Evolutionary conservation across 2,329 filamentous ascomycete genomes (phyloP), one percentile per base, ranked within the genome.

Genomic region (Trichoderma arundinaceum): DNA sequence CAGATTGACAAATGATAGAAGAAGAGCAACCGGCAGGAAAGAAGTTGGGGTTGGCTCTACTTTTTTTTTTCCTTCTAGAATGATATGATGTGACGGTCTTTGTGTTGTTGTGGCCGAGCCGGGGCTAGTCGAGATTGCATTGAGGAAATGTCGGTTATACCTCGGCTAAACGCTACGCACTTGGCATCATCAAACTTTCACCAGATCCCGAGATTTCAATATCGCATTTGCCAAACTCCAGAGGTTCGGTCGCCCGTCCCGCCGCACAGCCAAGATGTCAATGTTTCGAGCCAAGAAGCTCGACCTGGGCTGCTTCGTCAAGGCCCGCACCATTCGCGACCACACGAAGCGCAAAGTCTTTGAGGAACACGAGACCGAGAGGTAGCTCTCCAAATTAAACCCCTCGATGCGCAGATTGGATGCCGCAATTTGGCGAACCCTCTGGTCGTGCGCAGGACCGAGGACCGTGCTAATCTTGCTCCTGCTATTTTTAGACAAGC

Each of bases 261-360:
- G 9, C 32, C 28, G 44, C 35, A 28, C 43, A 17, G 35, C 77
- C 82, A 86, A 71, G 69, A 92, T 92, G 89, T 90, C 92, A 54
- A 91, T 94, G 82, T 97, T 97, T 80, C 86, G 93, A 73, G 85
- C 93, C 38, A 96, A 96, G 81, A 94, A 89, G 83, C 88, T 97
- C 72, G 93, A 98, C 73, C 82, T 98, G 71, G 89, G 91, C 77
- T 92, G 92, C 77, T 97, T 91, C 76, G 79, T 96, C 81, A 97
- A 97, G 76, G 87, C 90, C 77, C 90, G 90, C 71, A 86, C 92
- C 71, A 90, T 99, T 76, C 92, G 95, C 73, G 95, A 99, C 79
- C 92, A 98, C 82, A 94, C 93, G 64, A 99, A 98, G 87, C 91
- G 95, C 74, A 94, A 96, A 82, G 92, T 93, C 66, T 97, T 94